These are phyloP conservation scores for Alternaria brassicicola DNA, from an alignment of 2,329 filamentous ascomycete species.

Conservation along the genomic window DNA sequence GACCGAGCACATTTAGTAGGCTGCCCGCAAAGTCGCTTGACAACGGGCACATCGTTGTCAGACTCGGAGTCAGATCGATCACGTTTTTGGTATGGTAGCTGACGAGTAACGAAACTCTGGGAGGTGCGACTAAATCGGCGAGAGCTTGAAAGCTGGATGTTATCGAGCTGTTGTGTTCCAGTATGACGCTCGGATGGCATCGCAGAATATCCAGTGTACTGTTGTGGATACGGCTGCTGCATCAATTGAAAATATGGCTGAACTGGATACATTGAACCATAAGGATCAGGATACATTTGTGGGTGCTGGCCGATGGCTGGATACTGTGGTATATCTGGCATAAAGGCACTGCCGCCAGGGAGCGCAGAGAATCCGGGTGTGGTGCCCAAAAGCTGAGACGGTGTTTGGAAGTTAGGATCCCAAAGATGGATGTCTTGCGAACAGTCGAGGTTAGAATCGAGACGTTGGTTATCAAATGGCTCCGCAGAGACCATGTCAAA, in stretches of 20 bases:
- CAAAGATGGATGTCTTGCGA: background rate
- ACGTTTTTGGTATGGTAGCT: slow-evolving; percentile 3
- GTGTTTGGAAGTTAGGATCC: background rate
- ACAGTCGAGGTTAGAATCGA: background rate
- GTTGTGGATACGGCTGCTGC: background rate
- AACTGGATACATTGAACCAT: background rate
- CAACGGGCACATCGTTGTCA: background rate
- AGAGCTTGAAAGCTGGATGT: background rate
- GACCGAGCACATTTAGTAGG: background rate
- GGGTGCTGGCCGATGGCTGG: background rate
- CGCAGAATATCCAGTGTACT: slow-evolving; percentile 1
- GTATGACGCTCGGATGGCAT: background rate
- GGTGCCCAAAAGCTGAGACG: background rate
- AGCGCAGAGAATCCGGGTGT: slow-evolving; percentile 14
- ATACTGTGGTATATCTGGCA: background rate
- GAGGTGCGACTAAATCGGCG: background rate
- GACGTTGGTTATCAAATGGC: background rate
- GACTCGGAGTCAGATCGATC: slow-evolving; percentile 7
- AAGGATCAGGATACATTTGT: slow-evolving; percentile 12
- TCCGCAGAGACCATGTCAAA: background rate
- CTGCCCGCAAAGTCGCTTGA: slow-evolving; percentile 6
- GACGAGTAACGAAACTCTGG: background rate
- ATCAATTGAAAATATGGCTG: slow-evolving; percentile 6
- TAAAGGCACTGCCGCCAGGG: slow-evolving; percentile 1
- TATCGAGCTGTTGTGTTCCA: background rate